Percentiles rank a stretch among this genome's conserved stretches.
These are phyloP conservation scores for Apiospora malaysiana DNA, from an alignment of 2,329 filamentous ascomycete genomes.

Conservation along the genomic window DNA sequence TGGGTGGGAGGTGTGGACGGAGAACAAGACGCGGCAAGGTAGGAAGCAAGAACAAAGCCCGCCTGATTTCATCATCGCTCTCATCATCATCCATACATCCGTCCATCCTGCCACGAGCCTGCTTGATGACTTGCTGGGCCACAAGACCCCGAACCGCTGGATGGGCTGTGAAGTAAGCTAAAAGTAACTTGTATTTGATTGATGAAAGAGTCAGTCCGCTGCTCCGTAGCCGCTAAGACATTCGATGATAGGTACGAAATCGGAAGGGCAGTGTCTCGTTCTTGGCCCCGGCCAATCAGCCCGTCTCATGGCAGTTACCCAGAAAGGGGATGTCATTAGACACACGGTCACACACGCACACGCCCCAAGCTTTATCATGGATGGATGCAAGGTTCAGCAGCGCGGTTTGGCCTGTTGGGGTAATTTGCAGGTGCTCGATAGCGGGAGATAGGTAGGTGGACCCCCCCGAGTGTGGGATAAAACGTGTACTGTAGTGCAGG, in stretches of 20 bases:
- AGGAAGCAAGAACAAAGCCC: neutral
- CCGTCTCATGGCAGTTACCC: neutral
- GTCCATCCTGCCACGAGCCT: neutral
- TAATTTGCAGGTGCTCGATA: too few relatives aligned
- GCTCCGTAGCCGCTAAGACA: slow-evolving; percentile 3
- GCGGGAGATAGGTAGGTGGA: slow-evolving; percentile 9
- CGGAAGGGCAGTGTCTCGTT: neutral
- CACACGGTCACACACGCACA: slow-evolving; percentile 6
- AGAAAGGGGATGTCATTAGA: neutral
- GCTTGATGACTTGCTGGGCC: slow-evolving; percentile 12
- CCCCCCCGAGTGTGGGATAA: neutral
- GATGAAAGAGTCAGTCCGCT: slow-evolving; percentile 2
- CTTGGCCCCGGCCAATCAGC: neutral
- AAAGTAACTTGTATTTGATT: too few relatives aligned
- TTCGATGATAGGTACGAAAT: neutral
- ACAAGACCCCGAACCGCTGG: slow-evolving; percentile 13
- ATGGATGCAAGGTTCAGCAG: slow-evolving; percentile 7
- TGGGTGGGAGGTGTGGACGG: neutral
- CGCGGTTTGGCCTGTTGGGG: slow-evolving; percentile 1
- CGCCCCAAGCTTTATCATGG: slow-evolving; percentile 15
- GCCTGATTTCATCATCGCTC: slow-evolving; percentile 13
- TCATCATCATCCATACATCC: slow-evolving; percentile 14
- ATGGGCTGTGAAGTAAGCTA: neutral
- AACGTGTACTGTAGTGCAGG: neutral
- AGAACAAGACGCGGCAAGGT: neutral